Percentiles rank a stretch among this genome's conserved stretches.
Conservation (phyloP, 2,329 filamentous ascomycete genomes). For the Blastomyces gilchristii region DNA sequence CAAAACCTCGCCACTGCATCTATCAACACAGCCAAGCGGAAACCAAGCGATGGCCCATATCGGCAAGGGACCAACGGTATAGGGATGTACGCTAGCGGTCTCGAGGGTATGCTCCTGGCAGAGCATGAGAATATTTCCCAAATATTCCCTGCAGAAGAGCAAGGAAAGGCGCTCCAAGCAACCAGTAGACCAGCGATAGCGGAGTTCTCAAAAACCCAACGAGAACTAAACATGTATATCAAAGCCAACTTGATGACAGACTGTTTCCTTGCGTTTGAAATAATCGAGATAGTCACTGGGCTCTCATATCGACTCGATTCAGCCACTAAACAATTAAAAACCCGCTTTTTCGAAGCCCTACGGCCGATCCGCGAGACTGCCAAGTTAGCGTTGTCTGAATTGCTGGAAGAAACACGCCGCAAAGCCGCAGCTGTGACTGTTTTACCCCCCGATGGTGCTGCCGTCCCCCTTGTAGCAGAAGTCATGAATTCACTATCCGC, state of each 20-base stretch:
- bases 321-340: constrained; percentile 76
- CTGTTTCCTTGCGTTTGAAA: constrained; percentile 90
- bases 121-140: constrained; percentile 87
- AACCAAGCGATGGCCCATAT: constrained; percentile 68
- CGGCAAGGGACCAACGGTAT: constrained; percentile 84
- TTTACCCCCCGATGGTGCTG: constrained; percentile 66
- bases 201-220: constrained; percentile 74
- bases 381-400: constrained; percentile 69
- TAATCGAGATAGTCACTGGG: constrained; percentile 77
- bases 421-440: constrained; percentile 55
- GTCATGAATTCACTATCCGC: constrained; percentile 78
- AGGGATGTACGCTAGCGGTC: constrained; percentile 71
- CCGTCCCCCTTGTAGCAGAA: constrained; percentile 67
- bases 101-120: constrained; percentile 76
- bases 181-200: constrained; percentile 69
- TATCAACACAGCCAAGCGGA: constrained; percentile 69
- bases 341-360: constrained; percentile 69
- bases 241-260: constrained; percentile 78
- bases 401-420: constrained; percentile 72
- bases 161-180: constrained; percentile 64
- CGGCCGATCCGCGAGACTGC: constrained; percentile 88
- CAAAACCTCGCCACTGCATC: constrained; percentile 82
- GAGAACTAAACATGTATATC: constrained; percentile 83
- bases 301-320: constrained; percentile 70
- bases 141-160: constrained; percentile 78